These are phyloP conservation scores for Nigrospora oryzae DNA, from an alignment of 2,329 filamentous ascomycete genomes.

Conservation along the genomic window DNA sequence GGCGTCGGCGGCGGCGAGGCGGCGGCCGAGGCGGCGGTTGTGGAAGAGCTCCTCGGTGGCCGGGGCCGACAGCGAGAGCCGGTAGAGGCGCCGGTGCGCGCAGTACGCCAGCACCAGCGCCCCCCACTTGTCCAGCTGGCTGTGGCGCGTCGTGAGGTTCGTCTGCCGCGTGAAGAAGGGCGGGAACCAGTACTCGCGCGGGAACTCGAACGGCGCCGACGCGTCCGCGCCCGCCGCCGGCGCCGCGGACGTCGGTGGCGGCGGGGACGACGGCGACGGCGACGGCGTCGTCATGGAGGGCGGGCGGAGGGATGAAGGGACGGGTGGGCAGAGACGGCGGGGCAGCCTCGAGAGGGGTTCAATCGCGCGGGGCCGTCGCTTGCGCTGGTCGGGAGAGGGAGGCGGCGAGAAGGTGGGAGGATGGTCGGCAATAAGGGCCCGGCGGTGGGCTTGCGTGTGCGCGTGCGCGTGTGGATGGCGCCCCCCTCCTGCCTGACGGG, in stretches of 20 bases:
- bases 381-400: no score
- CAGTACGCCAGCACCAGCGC: slow-evolving; percentile 77
- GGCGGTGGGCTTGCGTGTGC: no score
- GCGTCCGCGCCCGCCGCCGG: background rate
- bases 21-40: slow-evolving; percentile 45
- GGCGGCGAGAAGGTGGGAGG: no score
- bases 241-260: background rate
- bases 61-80: slow-evolving; percentile 53
- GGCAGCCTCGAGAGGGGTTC: no score
- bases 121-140: slow-evolving; percentile 81
- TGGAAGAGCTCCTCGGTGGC: slow-evolving; percentile 40
- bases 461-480: no score
- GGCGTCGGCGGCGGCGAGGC: slow-evolving; percentile 41
- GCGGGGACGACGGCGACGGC: background rate
- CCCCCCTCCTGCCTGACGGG: no score
- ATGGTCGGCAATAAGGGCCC: no score
- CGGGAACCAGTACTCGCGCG: slow-evolving; percentile 65
- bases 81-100: slow-evolving; percentile 67
- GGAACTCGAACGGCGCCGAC: slow-evolving; percentile 39
- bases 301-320: no score
- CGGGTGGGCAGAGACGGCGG: no score
- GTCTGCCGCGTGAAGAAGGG: slow-evolving; percentile 80
- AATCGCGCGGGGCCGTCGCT: no score
- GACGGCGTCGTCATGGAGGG: background rate
- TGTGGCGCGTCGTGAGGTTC: slow-evolving; percentile 63